Percentiles rank a stretch among this genome's conserved stretches.
phyloP scores from a whole-genome alignment of 2,329 filamentous ascomycete species.

The Pseudocercospora fuligena region DNA sequence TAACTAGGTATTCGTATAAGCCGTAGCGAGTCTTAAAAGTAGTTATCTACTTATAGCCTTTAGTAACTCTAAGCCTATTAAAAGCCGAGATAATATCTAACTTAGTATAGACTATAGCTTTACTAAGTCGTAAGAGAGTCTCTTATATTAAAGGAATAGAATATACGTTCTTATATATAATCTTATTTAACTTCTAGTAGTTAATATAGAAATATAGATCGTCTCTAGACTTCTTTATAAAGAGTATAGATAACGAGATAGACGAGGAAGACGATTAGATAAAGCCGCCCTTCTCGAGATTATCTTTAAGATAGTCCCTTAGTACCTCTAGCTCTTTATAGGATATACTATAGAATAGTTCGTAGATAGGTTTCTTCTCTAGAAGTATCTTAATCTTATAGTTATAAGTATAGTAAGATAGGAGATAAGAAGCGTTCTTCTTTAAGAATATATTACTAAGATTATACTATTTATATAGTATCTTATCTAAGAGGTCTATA shows the following conservation, averaged over 20 bases:
- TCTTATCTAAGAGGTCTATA: too few species aligned
- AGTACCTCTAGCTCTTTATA: not conserved
- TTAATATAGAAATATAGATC: not conserved
- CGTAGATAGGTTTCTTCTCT: not conserved
- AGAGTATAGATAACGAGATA: not conserved
- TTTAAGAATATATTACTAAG: too few species aligned
- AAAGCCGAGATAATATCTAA: not conserved
- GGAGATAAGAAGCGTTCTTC: not conserved
- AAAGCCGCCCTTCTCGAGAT: not conserved
- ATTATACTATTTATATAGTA: too few species aligned
- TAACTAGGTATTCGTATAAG: too few species aligned
- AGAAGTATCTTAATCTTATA: not conserved
- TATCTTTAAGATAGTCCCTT: not conserved
- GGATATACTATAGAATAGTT: not conserved
- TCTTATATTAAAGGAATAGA: not conserved
- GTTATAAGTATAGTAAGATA: not conserved
- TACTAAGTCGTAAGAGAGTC: not conserved
- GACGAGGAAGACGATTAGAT: not conserved
- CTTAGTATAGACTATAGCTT: not conserved
- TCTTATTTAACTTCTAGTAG: not conserved
- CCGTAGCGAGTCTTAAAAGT: too few species aligned
- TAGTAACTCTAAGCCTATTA: not conserved
- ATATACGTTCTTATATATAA: not conserved
- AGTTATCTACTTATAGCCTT: not conserved
- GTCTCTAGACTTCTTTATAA: not conserved